phyloP scores from a whole-genome alignment of 163 green algal genomes.

The Prototheca cutis region DNA sequence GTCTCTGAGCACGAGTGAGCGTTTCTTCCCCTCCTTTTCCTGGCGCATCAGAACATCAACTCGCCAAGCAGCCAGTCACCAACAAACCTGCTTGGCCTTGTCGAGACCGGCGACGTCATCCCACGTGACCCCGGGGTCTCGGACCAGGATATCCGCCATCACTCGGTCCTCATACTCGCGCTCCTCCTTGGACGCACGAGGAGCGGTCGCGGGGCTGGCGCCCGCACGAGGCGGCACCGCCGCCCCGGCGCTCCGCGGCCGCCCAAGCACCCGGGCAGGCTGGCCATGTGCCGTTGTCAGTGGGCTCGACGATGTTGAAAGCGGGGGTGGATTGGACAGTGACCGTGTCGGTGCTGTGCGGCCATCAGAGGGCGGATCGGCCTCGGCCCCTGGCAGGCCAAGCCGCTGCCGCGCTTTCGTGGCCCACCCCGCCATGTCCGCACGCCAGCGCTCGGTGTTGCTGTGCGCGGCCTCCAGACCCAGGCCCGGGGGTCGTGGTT shows the following conservation, averaged over 20 bases:
- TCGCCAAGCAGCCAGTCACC: too few species aligned
- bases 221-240: neutral
- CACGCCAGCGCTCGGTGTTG: slow-evolving; percentile 28
- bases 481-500: slow-evolving; percentile 19
- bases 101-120: slow-evolving; percentile 54
- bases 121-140: slow-evolving; percentile 41
- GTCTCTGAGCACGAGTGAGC: too few species aligned
- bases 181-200: slow-evolving; percentile 14
- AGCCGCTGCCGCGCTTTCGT: slow-evolving; percentile 9
- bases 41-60: too few species aligned
- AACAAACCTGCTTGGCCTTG: slow-evolving; percentile 41
- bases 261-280: too few species aligned
- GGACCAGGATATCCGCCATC: slow-evolving; percentile 56
- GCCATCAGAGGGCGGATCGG: too few species aligned
- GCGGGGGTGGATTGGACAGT: too few species aligned
- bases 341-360: too few species aligned
- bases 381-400: too few species aligned
- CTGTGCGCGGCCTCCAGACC: slow-evolving; percentile 31
- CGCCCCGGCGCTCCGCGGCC: too few species aligned
- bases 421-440: slow-evolving; percentile 34
- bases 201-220: slow-evolving; percentile 2
- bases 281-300: too few species aligned
- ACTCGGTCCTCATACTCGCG: slow-evolving; percentile 27
- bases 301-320: too few species aligned
- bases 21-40: too few species aligned